These are phyloP conservation scores for Scenedesmus sp. DNA, from an alignment of 163 green algal species.

Conservation along the genomic window DNA sequence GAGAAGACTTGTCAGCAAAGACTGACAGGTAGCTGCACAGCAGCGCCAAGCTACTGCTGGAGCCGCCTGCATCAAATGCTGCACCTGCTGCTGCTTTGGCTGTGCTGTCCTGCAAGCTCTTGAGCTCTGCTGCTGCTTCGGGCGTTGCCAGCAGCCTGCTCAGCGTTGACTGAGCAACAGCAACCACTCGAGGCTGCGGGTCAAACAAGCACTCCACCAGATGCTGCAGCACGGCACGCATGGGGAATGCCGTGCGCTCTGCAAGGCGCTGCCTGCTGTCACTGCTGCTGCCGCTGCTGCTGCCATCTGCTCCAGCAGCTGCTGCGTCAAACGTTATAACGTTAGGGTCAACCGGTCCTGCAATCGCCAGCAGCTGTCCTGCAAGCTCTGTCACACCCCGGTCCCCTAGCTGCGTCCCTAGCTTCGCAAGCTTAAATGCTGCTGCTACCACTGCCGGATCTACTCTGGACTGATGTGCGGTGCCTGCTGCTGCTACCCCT, in stretches of 20 bases:
- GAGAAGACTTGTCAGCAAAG: not conserved
- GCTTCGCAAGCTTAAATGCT: conserved; percentile 35
- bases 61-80: not conserved
- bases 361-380: conserved; percentile 26
- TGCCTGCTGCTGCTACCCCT: not conserved
- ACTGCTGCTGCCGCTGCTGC: not conserved
- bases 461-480: not conserved
- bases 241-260: conserved; percentile 32
- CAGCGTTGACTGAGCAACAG: conserved; percentile 16
- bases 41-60: not conserved
- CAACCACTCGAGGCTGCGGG: conserved; percentile 19
- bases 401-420: not conserved
- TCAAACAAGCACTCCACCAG: conserved; percentile 30
- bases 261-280: not conserved
- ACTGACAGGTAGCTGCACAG: conserved; percentile 27
- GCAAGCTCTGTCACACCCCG: conserved; percentile 5
- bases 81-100: not conserved
- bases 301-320: not conserved
- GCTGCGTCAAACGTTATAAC: conserved; percentile 34
- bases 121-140: not conserved
- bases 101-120: not conserved
- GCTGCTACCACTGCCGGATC: conserved; percentile 37
- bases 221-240: conserved; percentile 31
- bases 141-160: conserved; percentile 5
- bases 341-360: conserved; percentile 31